Evolutionary conservation across 129 eudicot genomes (phyloP), one percentile per base, ranked within the genome.

Genomic region (Rutidosis leptorrhynchoides): DNA sequence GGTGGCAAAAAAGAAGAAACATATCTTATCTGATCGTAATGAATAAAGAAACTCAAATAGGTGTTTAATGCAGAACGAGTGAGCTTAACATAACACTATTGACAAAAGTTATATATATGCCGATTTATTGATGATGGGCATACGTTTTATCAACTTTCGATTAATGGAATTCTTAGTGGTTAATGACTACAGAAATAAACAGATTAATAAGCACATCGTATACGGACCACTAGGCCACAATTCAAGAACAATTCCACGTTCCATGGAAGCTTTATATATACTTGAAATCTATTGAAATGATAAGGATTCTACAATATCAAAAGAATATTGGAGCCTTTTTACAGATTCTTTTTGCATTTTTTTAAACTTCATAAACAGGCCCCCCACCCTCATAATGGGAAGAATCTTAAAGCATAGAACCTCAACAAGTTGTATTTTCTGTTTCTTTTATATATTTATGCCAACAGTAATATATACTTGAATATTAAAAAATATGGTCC

Each of bases 231-330:
- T 29, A 17, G 64, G 28, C 69, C 62, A 65, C 58, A 58, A 8
- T 60, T 58, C 58, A 17, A 67, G 51, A 32, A 67, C 10, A 25
- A 59, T 58, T 71, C 81, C 76, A 71, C 49, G 67, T 57, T 77
- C 46, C 35, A 71, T 57, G 84, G 73, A 74, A 80, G 49, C 69
- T 80, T 58, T n/a, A n/a, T n/a, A n/a, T 64, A 75, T 68, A 72
- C 61, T 71, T 73, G 66, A 61, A 61, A n/a, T n/a, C n/a, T n/a
- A 52, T 54, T 25, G 72, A 48, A 28, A 67, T 70, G 88, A 81
- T 78, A 84, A 78, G 78, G 80, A 84, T 81, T 84, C 85, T 73
- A 63, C 69, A 45, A 75, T 75, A 81, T 66, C 70, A 77, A 48
- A n/a, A 54, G n/a, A n/a, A 71, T 37, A 30, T 14, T 74, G 37